Conservation (phyloP, 306 rosid genomes). For the Vachellia pachyceras region DNA sequence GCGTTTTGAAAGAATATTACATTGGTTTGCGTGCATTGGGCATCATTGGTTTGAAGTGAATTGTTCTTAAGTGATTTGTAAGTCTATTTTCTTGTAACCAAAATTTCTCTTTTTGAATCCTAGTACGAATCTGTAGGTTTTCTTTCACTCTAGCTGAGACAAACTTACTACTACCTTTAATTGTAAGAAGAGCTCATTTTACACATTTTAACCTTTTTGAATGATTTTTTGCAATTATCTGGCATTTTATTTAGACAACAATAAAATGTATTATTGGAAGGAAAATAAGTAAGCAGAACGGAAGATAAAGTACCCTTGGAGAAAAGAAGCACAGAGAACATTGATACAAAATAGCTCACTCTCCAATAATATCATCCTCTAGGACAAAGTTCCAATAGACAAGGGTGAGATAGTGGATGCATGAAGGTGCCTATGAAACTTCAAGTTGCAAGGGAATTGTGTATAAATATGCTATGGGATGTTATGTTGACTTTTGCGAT, state of each 20-base stretch:
- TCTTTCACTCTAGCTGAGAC: too few relatives aligned
- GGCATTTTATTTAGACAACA: background rate
- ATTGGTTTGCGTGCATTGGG: slow-evolving; percentile 97
- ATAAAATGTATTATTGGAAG: slow-evolving; percentile 10
- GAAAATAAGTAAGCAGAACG: background rate
- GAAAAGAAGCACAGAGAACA: background rate
- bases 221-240: background rate
- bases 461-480: too few relatives aligned
- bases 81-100: slow-evolving; percentile 48
- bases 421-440: too few relatives aligned
- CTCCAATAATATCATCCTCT: too few relatives aligned
- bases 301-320: slow-evolving; percentile 16
- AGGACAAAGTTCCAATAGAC: too few relatives aligned
- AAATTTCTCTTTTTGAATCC: slow-evolving; percentile 22
- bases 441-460: too few relatives aligned
- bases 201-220: background rate
- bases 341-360: background rate
- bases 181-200: slow-evolving; percentile 13
- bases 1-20: slow-evolving; percentile 85
- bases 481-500: too few relatives aligned
- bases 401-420: too few relatives aligned
- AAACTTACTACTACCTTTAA: slow-evolving; percentile 1
- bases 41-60: slow-evolving; percentile 76
- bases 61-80: slow-evolving; percentile 87
- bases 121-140: background rate